Percentiles rank a stretch among this genome's conserved stretches.
These are phyloP conservation scores for Thraustotheca clavata DNA, from an alignment of 352 stramenopile genomes.

Conservation along the genomic window DNA sequence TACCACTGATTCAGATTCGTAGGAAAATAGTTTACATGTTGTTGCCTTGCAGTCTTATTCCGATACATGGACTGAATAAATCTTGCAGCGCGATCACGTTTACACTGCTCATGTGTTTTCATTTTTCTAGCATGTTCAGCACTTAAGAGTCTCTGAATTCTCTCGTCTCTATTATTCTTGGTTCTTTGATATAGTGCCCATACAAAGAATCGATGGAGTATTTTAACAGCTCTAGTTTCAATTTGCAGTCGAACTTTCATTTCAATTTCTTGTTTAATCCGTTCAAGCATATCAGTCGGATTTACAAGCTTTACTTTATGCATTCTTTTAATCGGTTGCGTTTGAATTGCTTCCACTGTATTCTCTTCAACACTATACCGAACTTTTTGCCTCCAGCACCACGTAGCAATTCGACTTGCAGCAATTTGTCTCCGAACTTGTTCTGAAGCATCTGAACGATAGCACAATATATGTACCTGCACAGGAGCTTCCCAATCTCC, in stretches of 20 bases:
- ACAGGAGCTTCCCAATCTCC: constrained; percentile 10
- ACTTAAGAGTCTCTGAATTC: not conserved
- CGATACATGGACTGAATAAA: constrained; percentile 11
- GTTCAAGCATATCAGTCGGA: not conserved
- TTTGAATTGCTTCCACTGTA: not conserved
- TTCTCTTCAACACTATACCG: not conserved
- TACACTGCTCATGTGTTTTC: not conserved
- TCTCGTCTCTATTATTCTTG: not conserved
- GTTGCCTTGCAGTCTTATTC: not conserved
- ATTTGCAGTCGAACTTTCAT: not conserved
- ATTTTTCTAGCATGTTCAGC: not conserved
- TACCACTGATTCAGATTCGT: not conserved
- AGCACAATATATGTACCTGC: not conserved
- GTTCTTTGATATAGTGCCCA: not conserved
- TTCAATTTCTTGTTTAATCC: not conserved
- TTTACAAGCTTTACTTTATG: not conserved
- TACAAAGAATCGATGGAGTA: constrained; percentile 20
- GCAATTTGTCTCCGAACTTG: not conserved
- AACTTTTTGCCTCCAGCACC: not conserved
- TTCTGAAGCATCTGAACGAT: not conserved
- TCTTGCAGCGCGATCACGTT: not conserved
- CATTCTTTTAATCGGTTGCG: not conserved
- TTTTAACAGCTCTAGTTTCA: not conserved
- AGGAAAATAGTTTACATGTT: not conserved
- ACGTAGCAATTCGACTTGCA: not conserved